Base-by-base conservation (phyloP, 1,284 basidiomycete species). In the Fistulina hepatica region DNA sequence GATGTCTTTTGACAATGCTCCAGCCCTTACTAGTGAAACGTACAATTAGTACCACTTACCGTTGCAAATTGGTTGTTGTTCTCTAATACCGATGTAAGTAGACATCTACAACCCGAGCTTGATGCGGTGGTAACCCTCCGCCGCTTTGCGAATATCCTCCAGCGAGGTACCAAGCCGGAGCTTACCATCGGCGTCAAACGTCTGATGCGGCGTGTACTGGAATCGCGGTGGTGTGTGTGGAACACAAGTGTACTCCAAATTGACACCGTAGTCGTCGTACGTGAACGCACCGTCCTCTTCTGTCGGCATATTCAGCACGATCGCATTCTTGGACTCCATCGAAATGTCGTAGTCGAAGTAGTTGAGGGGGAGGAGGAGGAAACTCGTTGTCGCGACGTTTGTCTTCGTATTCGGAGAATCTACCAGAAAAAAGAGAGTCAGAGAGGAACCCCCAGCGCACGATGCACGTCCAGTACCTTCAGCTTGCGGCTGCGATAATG, bases 321-420 rank as follows among this genome's bases (percentile, higher is more conserved):
- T 64, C 12, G 74, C 70, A 41, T 78, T 76, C 42, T 52, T 54
- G 9, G 67, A 65, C 33, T 75, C 71, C 54, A 77, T 66, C 10
- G 71, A 71, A 36, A 72, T 57, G 50, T 78, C 76, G 35, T 65
- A 57, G 54, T 79, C 74, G 54, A 76, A 73, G 59, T 71, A 80
- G 56, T 80, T 79, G 45, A 76, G 60, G 2, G 75, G 76, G 0
- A 68, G 67, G 13, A 80, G 53, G 44, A 76, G 60, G 52, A 80
- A 73, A 46, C 72, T 75, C 0, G 73, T 70, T 6, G 72, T 58
- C 3, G 76, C 76, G 8, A 65, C 55, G 49, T 73, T 78, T 8
- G 72, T 74, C 42, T 73, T 67, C 2, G 75, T 78, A 48, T 70
- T 74, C 0, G 76, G 73, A 2, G 65, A 58, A 52, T 76, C 75